Evolutionary conservation across 139 green algal genomes (phyloP), one percentile per base, ranked within the genome.

Genomic region (Marvania coccoides): DNA sequence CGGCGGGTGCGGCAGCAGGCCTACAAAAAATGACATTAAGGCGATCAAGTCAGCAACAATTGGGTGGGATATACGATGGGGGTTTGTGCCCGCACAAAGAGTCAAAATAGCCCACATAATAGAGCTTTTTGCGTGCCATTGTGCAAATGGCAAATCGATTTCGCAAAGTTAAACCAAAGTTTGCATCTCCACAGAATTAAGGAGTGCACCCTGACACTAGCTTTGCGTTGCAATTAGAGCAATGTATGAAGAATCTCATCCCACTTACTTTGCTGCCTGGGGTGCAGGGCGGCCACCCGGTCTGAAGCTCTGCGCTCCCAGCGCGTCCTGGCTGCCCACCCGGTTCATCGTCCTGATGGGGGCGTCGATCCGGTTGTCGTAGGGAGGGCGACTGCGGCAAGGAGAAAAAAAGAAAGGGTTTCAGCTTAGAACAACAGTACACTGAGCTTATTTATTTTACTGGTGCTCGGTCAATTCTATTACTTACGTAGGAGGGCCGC

Each of bases 321-420:
- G 42, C 0, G 63, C 67, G 61, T 82, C 72, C 29, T 71, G 45
- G 15, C n/a, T 31, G 24, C 23, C 26, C 15, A 34, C 47, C 51
- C 68, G 56, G 35, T 47, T 46, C 74, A 84, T 82, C 9, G 70
- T 28, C 1, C 74, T 63, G 31, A 82, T 74, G 34, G 77, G 77
- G 5, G 36, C 77, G 34, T 84, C 77, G 7, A 81, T 54, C 3
- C 64, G 54, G 64, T 79, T 63, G 39, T 75, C 73, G 30, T 72
- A 68, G 3, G 31, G 61, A 1, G 58, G 58, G 15, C 61, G 65
- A 23, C 58, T 65, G 48, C 34, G 33, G 38, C 7, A 4, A 24
- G 13, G 14, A 9, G n/a, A 59, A 47, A 38, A 28, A 31, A 6
- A 23, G 26, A 53, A 34, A n/a, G 36, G 1, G 26, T 26, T 31